Percentiles rank a stretch among this genome's conserved stretches.
phyloP scores from a whole-genome alignment of 495 filamentous ascomycete species.

The Massariosphaeria phaeospora region DNA sequence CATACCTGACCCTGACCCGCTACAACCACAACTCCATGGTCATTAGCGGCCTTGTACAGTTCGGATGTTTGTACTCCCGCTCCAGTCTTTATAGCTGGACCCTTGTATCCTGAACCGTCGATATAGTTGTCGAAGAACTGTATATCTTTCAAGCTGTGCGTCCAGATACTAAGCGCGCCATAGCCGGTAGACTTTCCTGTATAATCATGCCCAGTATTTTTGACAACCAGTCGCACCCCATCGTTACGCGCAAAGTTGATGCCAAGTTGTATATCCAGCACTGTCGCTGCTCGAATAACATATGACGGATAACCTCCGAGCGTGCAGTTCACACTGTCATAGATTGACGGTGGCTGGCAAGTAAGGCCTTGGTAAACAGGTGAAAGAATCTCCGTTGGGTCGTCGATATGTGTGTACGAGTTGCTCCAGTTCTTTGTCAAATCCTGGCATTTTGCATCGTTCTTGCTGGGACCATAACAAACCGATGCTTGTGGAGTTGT shows the following conservation, averaged over 20 bases:
- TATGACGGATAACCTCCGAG: slow-evolving; percentile 58
- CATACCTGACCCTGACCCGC: slow-evolving; percentile 29
- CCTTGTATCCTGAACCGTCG: slow-evolving; percentile 23
- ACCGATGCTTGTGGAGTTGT: slow-evolving; percentile 21
- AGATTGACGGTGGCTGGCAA: slow-evolving; percentile 14
- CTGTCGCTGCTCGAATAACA: slow-evolving; percentile 54
- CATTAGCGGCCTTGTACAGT: slow-evolving; percentile 26
- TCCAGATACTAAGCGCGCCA: slow-evolving; percentile 29
- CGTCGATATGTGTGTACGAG: slow-evolving; percentile 20
- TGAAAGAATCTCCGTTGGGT: slow-evolving; percentile 25
- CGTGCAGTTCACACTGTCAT: slow-evolving; percentile 42
- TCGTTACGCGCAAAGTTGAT: slow-evolving; percentile 61
- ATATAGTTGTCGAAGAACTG: slow-evolving; percentile 25
- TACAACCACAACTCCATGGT: slow-evolving; percentile 23
- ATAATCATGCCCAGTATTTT: slow-evolving; percentile 62
- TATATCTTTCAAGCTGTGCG: slow-evolving; percentile 28
- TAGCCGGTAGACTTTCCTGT: slow-evolving; percentile 20
- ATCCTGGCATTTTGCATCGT: slow-evolving; percentile 19
- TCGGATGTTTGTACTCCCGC: slow-evolving; percentile 27
- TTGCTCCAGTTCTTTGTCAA: slow-evolving; percentile 25
- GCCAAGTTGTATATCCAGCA: slow-evolving; percentile 54
- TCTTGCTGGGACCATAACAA: slow-evolving; percentile 19
- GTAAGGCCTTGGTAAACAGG: slow-evolving; percentile 28
- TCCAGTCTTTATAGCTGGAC: slow-evolving; percentile 27
- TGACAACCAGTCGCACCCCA: slow-evolving; percentile 56